Conservation (phyloP, 805 yeast species). For the Candida glaebosa region DNA sequence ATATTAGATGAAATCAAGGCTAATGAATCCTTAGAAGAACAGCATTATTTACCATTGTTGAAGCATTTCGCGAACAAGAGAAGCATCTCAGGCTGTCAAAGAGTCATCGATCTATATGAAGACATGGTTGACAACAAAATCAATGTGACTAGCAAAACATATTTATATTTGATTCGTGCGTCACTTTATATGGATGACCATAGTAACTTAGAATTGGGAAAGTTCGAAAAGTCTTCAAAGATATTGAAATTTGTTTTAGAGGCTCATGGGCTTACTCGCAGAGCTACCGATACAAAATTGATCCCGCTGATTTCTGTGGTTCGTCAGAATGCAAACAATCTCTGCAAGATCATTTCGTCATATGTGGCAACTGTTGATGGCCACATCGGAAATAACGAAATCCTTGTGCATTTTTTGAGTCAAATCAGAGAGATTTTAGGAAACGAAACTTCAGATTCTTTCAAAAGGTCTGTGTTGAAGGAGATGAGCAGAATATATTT, state of each 20-base stretch:
- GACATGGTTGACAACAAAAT: slow-evolving; percentile 29
- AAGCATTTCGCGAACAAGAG: slow-evolving; percentile 15
- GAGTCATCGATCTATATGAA: slow-evolving; percentile 28
- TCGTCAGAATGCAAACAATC: slow-evolving; percentile 14
- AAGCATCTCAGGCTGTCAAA: slow-evolving; percentile 17
- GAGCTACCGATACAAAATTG: slow-evolving; percentile 2
- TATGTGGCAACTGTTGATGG: slow-evolving; percentile 18
- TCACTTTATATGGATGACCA: slow-evolving; percentile 17
- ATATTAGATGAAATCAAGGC: slow-evolving; percentile 17
- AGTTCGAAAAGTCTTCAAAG: slow-evolving; percentile 15
- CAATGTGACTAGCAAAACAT: slow-evolving; percentile 24
- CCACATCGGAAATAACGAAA: slow-evolving; percentile 15
- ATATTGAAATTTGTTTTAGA: slow-evolving; percentile 27
- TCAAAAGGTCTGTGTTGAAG: slow-evolving; percentile 19
- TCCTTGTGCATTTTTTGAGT: slow-evolving; percentile 26
- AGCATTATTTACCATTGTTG: slow-evolving; percentile 29
- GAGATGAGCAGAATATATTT: slow-evolving; percentile 29
- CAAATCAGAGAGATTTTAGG: slow-evolving; percentile 18
- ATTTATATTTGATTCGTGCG: slow-evolving; percentile 28
- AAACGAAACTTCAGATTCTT: not conserved
- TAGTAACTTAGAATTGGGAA: slow-evolving; percentile 9
- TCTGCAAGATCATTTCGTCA: slow-evolving; percentile 24
- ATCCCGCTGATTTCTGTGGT: slow-evolving; percentile 9
- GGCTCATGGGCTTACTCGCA: slow-evolving; percentile 23
- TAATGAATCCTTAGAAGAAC: slow-evolving; percentile 18